Percentiles rank a stretch among this genome's conserved stretches.
Evolutionary conservation across 345 rosid species (phyloP).

Genomic region (Eucalyptus sp.): DNA sequence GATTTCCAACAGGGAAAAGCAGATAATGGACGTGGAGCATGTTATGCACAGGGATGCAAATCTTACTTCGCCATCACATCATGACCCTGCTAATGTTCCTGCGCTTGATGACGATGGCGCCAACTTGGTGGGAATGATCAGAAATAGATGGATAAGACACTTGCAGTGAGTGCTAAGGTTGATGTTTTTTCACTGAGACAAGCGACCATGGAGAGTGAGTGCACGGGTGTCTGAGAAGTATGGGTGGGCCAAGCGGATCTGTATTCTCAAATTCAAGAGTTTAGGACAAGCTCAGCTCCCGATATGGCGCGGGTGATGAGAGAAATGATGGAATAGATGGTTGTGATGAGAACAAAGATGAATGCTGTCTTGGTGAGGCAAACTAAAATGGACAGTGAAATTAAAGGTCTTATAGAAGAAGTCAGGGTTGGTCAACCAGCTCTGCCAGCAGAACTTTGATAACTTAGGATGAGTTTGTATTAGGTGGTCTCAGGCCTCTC

Average conservation of each 20-base stretch:
- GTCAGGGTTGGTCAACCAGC: not conserved
- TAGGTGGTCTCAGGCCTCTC: accelerated
- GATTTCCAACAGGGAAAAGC: too few species aligned
- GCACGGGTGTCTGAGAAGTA: not conserved
- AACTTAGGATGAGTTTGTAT: not conserved
- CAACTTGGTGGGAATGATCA: too few species aligned
- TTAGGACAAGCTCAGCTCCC: not conserved
- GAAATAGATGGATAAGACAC: not conserved
- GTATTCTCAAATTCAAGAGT: not conserved
- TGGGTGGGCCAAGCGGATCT: not conserved
- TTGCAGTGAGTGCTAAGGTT: not conserved
- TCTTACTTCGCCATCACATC: not conserved
- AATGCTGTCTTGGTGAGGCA: not conserved
- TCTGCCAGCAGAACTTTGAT: not conserved
- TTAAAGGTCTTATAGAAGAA: not conserved
- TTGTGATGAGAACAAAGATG: not conserved
- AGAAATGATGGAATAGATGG: not conserved
- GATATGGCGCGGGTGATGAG: not conserved
- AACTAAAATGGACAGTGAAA: not conserved
- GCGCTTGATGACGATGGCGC: not conserved
- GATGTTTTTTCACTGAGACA: not conserved
- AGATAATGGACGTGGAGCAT: too few species aligned
- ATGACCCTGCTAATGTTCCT: not conserved
- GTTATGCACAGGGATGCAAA: not conserved
- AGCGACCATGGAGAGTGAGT: not conserved